A percentile compares a stretch with the other conserved stretches of the same genome.
Conservation (phyloP, 495 filamentous ascomycete species). For the Cryomyces minteri region DNA sequence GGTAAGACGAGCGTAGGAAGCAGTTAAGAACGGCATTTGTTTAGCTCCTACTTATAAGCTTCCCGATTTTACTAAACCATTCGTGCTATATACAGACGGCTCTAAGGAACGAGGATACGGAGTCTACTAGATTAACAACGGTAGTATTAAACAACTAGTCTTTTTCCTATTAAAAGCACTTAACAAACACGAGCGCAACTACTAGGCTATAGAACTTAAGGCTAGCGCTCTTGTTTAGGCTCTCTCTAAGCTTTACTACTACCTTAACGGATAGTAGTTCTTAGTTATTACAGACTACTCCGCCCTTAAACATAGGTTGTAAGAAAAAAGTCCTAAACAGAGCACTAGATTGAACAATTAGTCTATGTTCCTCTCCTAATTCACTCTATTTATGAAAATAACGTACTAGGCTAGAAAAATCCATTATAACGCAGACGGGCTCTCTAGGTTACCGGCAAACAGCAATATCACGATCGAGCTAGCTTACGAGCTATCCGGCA, state of each 20-base stretch:
- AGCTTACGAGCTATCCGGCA: not conserved
- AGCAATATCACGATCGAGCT: not conserved
- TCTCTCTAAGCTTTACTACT: not conserved
- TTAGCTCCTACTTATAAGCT: not conserved
- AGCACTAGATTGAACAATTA: too few species aligned
- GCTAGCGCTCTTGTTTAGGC: not conserved
- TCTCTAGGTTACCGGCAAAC: not conserved
- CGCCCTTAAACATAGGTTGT: not conserved
- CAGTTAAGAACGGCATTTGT: not conserved
- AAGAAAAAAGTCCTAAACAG: not conserved
- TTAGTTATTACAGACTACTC: not conserved
- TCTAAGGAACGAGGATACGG: not conserved
- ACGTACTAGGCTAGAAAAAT: too few species aligned
- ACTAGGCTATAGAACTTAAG: constrained; percentile 4
- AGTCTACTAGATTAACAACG: not conserved
- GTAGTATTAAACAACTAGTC: constrained; percentile 1
- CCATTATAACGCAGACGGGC: not conserved
- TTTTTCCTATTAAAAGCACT: constrained; percentile 1
- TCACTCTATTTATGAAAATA: not conserved
- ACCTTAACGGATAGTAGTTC: not conserved
- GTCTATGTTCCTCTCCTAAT: not conserved
- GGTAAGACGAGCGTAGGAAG: not conserved
- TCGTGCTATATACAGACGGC: not conserved
- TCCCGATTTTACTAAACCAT: not conserved
- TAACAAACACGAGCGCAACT: not conserved